Evolutionary conservation across 805 yeast species (phyloP), one percentile per base, ranked within the genome.

Genomic region (Candida verbasci): DNA sequence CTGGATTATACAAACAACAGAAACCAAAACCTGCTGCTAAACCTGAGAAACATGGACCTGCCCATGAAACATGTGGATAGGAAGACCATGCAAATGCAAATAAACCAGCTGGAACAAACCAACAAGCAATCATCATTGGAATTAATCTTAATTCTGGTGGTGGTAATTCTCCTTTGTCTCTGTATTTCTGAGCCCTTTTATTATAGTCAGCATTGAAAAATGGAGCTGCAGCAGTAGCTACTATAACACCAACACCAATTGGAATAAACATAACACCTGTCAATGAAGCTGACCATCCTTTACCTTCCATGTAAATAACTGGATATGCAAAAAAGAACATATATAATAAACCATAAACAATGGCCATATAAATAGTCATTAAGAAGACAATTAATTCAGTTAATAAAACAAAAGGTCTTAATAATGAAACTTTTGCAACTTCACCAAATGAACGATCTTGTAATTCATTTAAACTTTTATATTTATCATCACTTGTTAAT

Each of bases 301-400:
- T 61, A 15, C 60, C 66, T 50, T 61, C 66, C 52, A 42, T 43
- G 37, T 45, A 61, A 9, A 62, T 52, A 23, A 61, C 45, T 2
- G 68, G 67, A 39, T 52, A 58, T 3, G 68, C 67, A 47, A 61
- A 61, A 53, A 62, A 62, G 40, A 59, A 61, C 68, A 62, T 62
- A 50, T 62, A 62, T 32, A 62, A 53, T 40, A 62, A 55, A 5
- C 67, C 68, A 35, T 62, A 62, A 29, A 52, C 44, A 24, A 62
- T 54, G 1, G 68, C 47, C 68, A 62, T 62, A 50, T 62, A 62
- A 17, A 62, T 31, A 38, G 68, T 62, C 22, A 62, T 46, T 36
- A 60, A 55, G 34, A 59, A 52, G 15, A 62, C 66, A 50, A 62
- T 62, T 27, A 60, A 45, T 38, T 62, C 68, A 9, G 46, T 39